Evolutionary conservation across 148 eudicot genomes (phyloP), one percentile per base, ranked within the genome.

Genomic region (Euryodendron excelsum): DNA sequence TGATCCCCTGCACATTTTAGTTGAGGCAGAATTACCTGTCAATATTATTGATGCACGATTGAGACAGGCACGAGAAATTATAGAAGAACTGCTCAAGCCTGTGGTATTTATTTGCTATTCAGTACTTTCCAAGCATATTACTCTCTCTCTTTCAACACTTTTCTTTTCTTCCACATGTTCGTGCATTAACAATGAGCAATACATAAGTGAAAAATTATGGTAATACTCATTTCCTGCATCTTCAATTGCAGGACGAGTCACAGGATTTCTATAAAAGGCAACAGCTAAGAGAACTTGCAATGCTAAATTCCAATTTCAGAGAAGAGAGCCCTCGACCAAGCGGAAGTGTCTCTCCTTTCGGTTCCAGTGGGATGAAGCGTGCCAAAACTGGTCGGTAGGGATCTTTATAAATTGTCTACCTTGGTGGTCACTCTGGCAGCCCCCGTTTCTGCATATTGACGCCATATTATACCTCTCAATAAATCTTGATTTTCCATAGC

Each of bases 271-370:
- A 86, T 31, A 86, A 86, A 72, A 81, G 84, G 73, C 86, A 86
- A 73, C 89, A 86, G 71, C 84, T 86, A 61, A 73, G 89, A 79
- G 89, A 86, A 66, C 84, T 86, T 5, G 89, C 89, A 1, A 67
- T 86, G 86, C 82, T 86, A 47, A 86, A 86, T 65, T 83, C 85
- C 66, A 84, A 53, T 72, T 76, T 84, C 8, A 78, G 82, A 81
- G 89, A 86, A 79, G 89, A 78, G 65, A 86, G 89, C 70, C 89
- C 89, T 61, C 82, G 83, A 47, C 86, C 89, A 33, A 79, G 84
- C 41, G 86, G 86, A 27, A 83, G 89, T 27, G 78, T 81, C 50
- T 83, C 89, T 56, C 89, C 89, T 68, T 86, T 86, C 44, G 48
- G 59, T 61, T 83, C 89, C 41, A 78, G 83, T 76, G 82, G 86